These are phyloP conservation scores for Bifiguratus adelaidae DNA, from an alignment of 192 early-diverging fungal genomes.

Conservation along the genomic window DNA sequence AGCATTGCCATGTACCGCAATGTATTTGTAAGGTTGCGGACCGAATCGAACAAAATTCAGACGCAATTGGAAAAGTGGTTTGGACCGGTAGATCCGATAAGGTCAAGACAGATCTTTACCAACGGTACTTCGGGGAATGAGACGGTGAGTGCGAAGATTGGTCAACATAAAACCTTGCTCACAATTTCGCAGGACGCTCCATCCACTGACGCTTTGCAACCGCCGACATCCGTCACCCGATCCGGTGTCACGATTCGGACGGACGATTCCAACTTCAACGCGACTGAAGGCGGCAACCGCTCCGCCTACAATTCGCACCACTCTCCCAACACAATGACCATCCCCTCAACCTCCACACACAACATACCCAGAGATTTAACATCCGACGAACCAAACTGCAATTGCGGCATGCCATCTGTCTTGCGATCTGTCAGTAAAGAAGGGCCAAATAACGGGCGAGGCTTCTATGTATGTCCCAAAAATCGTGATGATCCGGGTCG, in stretches of 20 bases:
- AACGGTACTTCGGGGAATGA: neutral
- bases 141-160: neutral
- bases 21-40: constrained; percentile 47
- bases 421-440: constrained; percentile 3
- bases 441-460: constrained; percentile 8
- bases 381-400: neutral
- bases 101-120: neutral
- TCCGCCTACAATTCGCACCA: neutral
- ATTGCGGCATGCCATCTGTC: neutral
- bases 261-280: neutral
- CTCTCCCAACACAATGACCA: neutral
- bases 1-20: constrained; percentile 56
- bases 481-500: neutral
- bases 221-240: neutral
- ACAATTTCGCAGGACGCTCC: neutral
- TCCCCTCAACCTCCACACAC: too few relatives aligned
- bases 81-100: constrained; percentile 5
- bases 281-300: neutral
- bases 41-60: constrained; percentile 36
- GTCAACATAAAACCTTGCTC: neutral
- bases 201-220: too few relatives aligned
- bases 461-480: constrained; percentile 17
- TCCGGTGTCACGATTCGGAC: neutral
- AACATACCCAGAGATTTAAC: too few relatives aligned
- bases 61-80: constrained; percentile 24